These are phyloP conservation scores for Botryotinia globosa DNA, from an alignment of 2,329 filamentous ascomycete genomes.

Conservation along the genomic window DNA sequence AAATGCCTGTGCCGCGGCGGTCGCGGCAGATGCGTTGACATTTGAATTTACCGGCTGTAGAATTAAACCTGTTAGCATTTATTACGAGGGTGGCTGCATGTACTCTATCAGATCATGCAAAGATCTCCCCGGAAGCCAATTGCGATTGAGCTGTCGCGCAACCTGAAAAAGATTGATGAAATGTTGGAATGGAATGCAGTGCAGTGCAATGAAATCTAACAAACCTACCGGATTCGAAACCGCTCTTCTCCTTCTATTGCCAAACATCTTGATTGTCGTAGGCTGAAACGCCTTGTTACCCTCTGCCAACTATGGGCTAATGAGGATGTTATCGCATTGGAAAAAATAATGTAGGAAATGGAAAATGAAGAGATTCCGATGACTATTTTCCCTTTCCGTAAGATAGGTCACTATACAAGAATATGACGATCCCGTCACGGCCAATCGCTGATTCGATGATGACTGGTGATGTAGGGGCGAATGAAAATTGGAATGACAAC, in stretches of 20 bases:
- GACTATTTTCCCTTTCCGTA: background rate
- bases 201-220: slow-evolving; percentile 23
- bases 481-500: slow-evolving; percentile 19
- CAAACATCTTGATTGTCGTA: slow-evolving; percentile 36
- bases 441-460: slow-evolving; percentile 6
- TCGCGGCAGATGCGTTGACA: slow-evolving; percentile 69
- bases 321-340: slow-evolving; percentile 37
- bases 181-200: slow-evolving; percentile 16
- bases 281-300: slow-evolving; percentile 26
- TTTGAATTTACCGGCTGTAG: slow-evolving; percentile 60
- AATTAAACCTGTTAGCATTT: slow-evolving; percentile 28
- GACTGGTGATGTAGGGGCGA: slow-evolving; percentile 24
- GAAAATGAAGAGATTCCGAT: background rate
- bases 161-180: background rate
- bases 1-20: slow-evolving; percentile 80
- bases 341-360: slow-evolving; percentile 20
- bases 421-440: background rate
- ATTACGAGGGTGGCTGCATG: slow-evolving; percentile 20
- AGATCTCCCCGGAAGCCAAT: slow-evolving; percentile 1
- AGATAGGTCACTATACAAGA: background rate
- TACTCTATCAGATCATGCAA: background rate
- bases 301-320: slow-evolving; percentile 39
- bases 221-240: slow-evolving; percentile 44
- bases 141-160: slow-evolving; percentile 13
- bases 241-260: slow-evolving; percentile 40